A percentile compares a stretch with the other conserved stretches of the same genome.
Evolutionary conservation across 768 basidiomycete genomes (phyloP).

Genomic region (Paxillus ammoniavirescens): DNA sequence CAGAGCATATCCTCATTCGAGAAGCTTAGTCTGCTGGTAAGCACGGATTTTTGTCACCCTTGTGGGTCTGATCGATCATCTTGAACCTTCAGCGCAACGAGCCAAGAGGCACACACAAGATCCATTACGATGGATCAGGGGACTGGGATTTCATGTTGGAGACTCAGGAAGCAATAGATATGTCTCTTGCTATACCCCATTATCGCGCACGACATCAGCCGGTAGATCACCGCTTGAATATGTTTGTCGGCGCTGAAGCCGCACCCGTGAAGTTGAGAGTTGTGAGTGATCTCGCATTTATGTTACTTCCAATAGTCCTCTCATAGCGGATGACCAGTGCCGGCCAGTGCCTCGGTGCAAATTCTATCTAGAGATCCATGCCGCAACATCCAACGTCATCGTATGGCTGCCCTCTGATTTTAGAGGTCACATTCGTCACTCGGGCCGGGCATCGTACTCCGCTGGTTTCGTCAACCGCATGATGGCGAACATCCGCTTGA

Average conservation of each 20-base stretch:
- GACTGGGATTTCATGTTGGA: slow-evolving; percentile 71
- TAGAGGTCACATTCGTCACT: slow-evolving; percentile 59
- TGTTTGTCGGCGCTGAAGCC: slow-evolving; percentile 56
- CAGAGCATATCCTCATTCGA: slow-evolving; percentile 26
- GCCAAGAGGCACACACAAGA: slow-evolving; percentile 53
- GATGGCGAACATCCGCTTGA: slow-evolving; percentile 49
- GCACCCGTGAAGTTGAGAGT: slow-evolving; percentile 68
- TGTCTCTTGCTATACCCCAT: slow-evolving; percentile 71
- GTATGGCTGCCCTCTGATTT: slow-evolving; percentile 82
- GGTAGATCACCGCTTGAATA: slow-evolving; percentile 65
- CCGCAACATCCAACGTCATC: slow-evolving; percentile 65
- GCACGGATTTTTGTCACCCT: background rate
- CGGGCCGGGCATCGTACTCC: slow-evolving; percentile 56
- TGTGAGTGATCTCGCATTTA: slow-evolving; percentile 42
- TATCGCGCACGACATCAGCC: slow-evolving; percentile 77
- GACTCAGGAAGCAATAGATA: slow-evolving; percentile 51
- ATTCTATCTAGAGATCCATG: slow-evolving; percentile 65
- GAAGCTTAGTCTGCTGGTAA: slow-evolving; percentile 16
- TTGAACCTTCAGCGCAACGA: slow-evolving; percentile 23
- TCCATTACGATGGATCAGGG: slow-evolving; percentile 59
- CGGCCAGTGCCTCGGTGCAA: slow-evolving; percentile 51
- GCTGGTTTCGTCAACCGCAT: slow-evolving; percentile 75
- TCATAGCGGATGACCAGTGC: slow-evolving; percentile 41
- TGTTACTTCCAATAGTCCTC: background rate
- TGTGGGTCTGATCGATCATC: background rate